Base-by-base conservation (phyloP, 305 asterid species). In the Plantago lanceolata region DNA sequence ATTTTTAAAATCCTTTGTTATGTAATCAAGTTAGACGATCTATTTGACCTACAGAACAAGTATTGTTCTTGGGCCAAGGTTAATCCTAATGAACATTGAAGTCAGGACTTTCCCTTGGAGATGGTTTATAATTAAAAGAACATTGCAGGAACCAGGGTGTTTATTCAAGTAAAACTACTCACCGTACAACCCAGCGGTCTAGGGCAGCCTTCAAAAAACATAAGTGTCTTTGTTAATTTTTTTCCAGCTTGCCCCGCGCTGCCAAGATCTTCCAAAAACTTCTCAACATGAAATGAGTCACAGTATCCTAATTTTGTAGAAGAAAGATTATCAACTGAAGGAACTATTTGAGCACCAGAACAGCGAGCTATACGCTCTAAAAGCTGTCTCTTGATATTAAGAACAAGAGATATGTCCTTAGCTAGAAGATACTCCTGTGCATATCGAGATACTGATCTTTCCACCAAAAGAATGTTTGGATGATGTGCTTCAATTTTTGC, bases 181-280 rank as follows among this genome's bases (percentile, higher is more conserved):
- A 90, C 96, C 55, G 95, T 90, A 70, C 87, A 90, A 63, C 97
- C 97, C 72, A 88, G 66, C 48, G 96, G 95, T 70, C 78, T 85
- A 6, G 97, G 96, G 71, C 97, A 90, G 51, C 90, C 97, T 69
- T 90, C 96, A 70, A 90, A 85, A 79, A 84, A 90, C 97, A 90
- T 90, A 67, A 90, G 78, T 33, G 97, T 81, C 83, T 88, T 90
- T 24, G 78, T 76, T 68, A 76, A 64, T 70, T 77, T 85, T 73
- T 85, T 88, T 24, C 95, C 95, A 62, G 78, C 84, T 69, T 84
- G 93, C 43, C 87, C 91, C 70, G 96, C 84, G 67, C 82, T 75
- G 48, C 96, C 95, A 76, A 81, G 97, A 78, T 76, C 81, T 79
- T 90, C 97, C 68, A 84, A 59, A 67, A 81, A 88, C 82, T 74